Percentiles rank a stretch among this genome's conserved stretches.
Conservation (phyloP, 305 asterid species). For the Stenogyne calaminthoides region DNA sequence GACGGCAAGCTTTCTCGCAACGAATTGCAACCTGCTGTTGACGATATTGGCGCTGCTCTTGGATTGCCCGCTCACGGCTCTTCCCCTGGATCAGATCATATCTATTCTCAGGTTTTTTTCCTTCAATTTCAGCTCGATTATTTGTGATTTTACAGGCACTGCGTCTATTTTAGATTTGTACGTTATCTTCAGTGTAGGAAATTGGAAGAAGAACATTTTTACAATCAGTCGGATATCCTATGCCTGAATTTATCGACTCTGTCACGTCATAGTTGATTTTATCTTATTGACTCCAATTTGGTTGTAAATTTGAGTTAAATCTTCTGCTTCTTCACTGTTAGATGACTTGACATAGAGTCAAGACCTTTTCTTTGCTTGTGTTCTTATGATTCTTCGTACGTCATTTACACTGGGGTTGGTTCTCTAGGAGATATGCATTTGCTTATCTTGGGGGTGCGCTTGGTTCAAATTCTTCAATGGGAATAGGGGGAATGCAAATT, state of each 20-base stretch:
- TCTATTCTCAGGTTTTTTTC: too few relatives aligned
- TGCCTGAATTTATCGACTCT: neutral
- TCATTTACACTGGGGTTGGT: neutral
- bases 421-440: neutral
- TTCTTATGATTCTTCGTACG: too few relatives aligned
- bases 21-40: slow-evolving; percentile 79
- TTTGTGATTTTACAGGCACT: too few relatives aligned
- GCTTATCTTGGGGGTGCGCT: too few relatives aligned
- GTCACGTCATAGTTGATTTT: neutral
- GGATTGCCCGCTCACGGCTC: too few relatives aligned
- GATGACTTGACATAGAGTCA: neutral
- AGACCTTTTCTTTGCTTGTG: neutral
- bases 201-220: neutral
- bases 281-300: neutral
- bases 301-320: neutral
- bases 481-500: too few relatives aligned
- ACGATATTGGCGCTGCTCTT: slow-evolving; percentile 77
- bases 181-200: neutral
- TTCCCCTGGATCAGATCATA: too few relatives aligned
- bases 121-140: too few relatives aligned
- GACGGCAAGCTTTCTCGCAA: slow-evolving; percentile 81
- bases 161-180: too few relatives aligned
- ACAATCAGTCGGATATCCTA: neutral
- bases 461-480: too few relatives aligned
- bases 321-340: neutral